These are phyloP conservation scores for Staphylotrichum tortipilum DNA, from an alignment of 495 filamentous ascomycete species.

Conservation along the genomic window DNA sequence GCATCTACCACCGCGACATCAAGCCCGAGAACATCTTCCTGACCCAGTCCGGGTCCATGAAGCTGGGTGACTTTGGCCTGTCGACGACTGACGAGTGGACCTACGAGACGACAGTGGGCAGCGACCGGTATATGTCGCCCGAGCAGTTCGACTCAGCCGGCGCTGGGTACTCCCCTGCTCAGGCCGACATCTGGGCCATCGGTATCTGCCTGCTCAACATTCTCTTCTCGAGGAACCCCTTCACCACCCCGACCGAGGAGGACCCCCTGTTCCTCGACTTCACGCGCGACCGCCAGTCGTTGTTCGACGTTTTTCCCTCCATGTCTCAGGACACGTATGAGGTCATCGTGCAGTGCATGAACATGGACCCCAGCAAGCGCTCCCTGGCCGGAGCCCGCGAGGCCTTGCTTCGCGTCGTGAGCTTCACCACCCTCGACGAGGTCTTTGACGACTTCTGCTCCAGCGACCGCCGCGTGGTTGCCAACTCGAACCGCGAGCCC, in stretches of 20 bases:
- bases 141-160: conserved; percentile 88
- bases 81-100: conserved; percentile 82
- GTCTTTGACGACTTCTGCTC: conserved; percentile 88
- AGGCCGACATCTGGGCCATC: conserved; percentile 94
- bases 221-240: conserved; percentile 90
- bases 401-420: conserved; percentile 66
- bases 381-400: conserved; percentile 69
- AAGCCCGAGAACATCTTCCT: conserved; percentile 99
- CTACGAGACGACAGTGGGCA: conserved; percentile 84
- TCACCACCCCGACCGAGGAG: conserved; percentile 73
- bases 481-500: conserved; percentile 86
- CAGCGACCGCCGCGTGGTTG: conserved; percentile 59
- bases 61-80: conserved; percentile 93
- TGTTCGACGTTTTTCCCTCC: conserved; percentile 97
- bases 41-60: conserved; percentile 75
- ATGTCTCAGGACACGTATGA: conserved; percentile 97
- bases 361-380: conserved; percentile 81
- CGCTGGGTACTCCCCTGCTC: conserved; percentile 80
- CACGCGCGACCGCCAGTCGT: conserved; percentile 79
- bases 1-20: conserved; percentile 95
- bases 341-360: conserved; percentile 78
- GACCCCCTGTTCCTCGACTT: conserved; percentile 90
- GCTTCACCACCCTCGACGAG: conserved; percentile 85
- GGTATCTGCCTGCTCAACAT: conserved; percentile 94
- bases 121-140: conserved; percentile 97